phyloP scores from a whole-genome alignment of 2,329 filamentous ascomycete species.

The Penicillium sp. region DNA sequence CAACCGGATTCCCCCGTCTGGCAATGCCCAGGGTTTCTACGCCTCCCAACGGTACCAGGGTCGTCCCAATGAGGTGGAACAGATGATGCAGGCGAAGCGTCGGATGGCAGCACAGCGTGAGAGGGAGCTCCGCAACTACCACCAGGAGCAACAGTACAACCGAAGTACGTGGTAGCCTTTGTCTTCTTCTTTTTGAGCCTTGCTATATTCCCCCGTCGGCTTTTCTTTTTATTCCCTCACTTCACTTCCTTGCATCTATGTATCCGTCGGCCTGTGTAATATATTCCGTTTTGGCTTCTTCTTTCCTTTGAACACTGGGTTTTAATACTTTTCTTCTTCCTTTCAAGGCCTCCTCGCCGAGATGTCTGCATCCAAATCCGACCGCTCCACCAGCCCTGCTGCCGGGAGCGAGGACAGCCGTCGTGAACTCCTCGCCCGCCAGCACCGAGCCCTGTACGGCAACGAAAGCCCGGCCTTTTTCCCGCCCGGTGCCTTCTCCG shows the following conservation, averaged over 20 bases:
- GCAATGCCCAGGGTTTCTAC: constrained; percentile 91
- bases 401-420: constrained; percentile 94
- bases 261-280: constrained; percentile 46
- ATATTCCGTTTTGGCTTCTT: constrained; percentile 35
- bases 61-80: constrained; percentile 88
- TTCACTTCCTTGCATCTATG: constrained; percentile 38
- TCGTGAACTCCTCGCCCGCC: constrained; percentile 90
- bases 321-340: constrained; percentile 41
- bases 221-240: neutral
- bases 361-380: constrained; percentile 73
- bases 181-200: constrained; percentile 32
- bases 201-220: constrained; percentile 35
- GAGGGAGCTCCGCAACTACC: constrained; percentile 98
- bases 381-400: constrained; percentile 79
- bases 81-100: constrained; percentile 98
- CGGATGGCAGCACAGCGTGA: constrained; percentile 99
- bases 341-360: constrained; percentile 63
- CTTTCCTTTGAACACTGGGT: constrained; percentile 37
- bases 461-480: constrained; percentile 66
- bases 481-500: constrained; percentile 64
- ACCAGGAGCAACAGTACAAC: constrained; percentile 99
- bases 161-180: constrained; percentile 69
- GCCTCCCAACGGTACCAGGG: constrained; percentile 87
- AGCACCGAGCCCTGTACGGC: constrained; percentile 91
- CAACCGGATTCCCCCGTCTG: constrained; percentile 68